These are phyloP conservation scores for Globisporangium recalcitrans DNA, from an alignment of 352 stramenopile genomes.

Conservation along the genomic window DNA sequence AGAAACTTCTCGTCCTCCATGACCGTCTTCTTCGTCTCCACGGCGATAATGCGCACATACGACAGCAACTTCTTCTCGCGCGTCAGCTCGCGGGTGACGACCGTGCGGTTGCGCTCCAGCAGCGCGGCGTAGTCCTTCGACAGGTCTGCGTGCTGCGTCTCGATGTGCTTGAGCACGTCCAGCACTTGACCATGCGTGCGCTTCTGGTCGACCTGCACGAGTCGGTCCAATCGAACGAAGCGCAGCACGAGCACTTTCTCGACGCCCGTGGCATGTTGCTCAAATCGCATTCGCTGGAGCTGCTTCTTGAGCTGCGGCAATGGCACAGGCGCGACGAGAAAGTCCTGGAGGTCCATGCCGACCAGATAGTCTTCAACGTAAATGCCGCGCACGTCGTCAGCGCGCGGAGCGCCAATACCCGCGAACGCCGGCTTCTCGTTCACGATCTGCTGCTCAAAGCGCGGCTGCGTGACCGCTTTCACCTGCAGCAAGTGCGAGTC, in stretches of 20 bases:
- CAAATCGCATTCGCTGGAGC: slow-evolving; percentile 18
- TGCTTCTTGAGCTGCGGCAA: slow-evolving; percentile 42
- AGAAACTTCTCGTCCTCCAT: slow-evolving; percentile 41
- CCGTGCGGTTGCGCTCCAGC: slow-evolving; percentile 30
- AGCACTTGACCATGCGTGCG: slow-evolving; percentile 47
- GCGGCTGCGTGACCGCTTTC: slow-evolving; percentile 31
- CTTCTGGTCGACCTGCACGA: slow-evolving; percentile 31
- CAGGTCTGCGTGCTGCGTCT: slow-evolving; percentile 27
- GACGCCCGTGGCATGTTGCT: slow-evolving; percentile 3
- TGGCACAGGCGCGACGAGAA: slow-evolving; percentile 40
- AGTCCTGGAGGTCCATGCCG: slow-evolving; percentile 45
- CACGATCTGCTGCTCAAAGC: slow-evolving; percentile 30
- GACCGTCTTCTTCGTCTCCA: slow-evolving; percentile 27
- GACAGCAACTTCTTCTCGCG: slow-evolving; percentile 60
- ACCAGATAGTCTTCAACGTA: slow-evolving; percentile 92
- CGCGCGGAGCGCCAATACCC: slow-evolving; percentile 18
- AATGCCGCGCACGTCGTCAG: slow-evolving; percentile 82
- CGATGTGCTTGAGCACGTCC: slow-evolving; percentile 36
- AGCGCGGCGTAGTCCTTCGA: slow-evolving; percentile 35
- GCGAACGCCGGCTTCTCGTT: slow-evolving; percentile 11
- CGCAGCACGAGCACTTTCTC: slow-evolving; percentile 37
- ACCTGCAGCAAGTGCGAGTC: slow-evolving; percentile 52
- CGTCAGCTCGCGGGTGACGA: slow-evolving; percentile 39
- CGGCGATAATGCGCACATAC: slow-evolving; percentile 45
- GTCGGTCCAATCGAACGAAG: slow-evolving; percentile 52